Conservation (phyloP, 108 stramenopile genomes). For the Epithemia pelagica region DNA sequence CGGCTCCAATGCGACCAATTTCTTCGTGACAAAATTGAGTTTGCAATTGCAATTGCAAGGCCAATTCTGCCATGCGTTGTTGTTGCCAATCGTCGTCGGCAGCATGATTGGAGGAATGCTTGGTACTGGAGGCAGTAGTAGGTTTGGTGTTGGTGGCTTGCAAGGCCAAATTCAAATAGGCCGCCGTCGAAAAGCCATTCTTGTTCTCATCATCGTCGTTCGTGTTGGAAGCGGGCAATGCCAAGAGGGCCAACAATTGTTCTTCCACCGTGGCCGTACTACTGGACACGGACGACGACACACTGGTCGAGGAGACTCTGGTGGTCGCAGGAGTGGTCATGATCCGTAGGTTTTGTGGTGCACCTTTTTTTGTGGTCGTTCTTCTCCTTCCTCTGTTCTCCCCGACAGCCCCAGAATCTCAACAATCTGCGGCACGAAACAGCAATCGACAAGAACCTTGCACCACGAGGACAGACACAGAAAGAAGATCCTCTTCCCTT, state of each 20-base stretch:
- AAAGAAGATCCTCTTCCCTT: too few species aligned
- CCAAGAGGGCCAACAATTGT: background rate
- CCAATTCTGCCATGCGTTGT: slow-evolving; percentile 69
- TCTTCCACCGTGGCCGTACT: background rate
- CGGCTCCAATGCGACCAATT: slow-evolving; percentile 77
- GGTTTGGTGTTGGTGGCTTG: background rate
- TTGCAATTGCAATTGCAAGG: slow-evolving; percentile 70
- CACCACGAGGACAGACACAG: too few species aligned
- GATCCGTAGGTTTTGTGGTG: too few species aligned
- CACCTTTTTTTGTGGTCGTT: too few species aligned
- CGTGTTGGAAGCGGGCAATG: background rate
- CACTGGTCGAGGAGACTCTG: too few species aligned
- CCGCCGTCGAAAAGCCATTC: slow-evolving; percentile 48
- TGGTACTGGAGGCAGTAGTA: slow-evolving; percentile 1
- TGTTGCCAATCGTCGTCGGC: slow-evolving; percentile 28
- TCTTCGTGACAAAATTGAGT: slow-evolving; percentile 83
- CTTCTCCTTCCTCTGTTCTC: too few species aligned
- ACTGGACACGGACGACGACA: background rate
- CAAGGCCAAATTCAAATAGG: slow-evolving; percentile 69
- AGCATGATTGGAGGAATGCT: background rate
- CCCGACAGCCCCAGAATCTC: too few species aligned
- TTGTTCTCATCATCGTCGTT: background rate
- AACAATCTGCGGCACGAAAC: too few species aligned
- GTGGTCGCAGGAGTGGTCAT: too few species aligned
- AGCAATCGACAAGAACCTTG: too few species aligned